These are phyloP conservation scores for Russula earlei DNA, from an alignment of 768 basidiomycete species.

Conservation along the genomic window DNA sequence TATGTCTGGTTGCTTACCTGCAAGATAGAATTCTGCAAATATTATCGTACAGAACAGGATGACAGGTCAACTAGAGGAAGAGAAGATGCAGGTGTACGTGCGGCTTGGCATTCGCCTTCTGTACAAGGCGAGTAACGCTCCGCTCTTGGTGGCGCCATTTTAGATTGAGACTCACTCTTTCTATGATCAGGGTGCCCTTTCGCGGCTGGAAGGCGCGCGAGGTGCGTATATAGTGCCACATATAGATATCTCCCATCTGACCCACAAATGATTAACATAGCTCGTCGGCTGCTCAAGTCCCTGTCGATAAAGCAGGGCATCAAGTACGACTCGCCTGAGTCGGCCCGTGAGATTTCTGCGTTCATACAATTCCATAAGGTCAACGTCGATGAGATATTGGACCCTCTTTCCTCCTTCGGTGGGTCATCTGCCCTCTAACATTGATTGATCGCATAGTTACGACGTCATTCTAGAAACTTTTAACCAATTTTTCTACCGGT, in stretches of 20 bases:
- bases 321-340: slow-evolving; percentile 86
- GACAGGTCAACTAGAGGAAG: slow-evolving; percentile 89
- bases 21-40: slow-evolving; percentile 81
- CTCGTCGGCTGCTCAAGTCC: slow-evolving; percentile 76
- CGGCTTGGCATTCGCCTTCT: slow-evolving; percentile 84
- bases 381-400: slow-evolving; percentile 70
- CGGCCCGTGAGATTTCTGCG: slow-evolving; percentile 69
- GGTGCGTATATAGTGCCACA: slow-evolving; percentile 37
- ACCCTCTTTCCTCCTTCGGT: slow-evolving; percentile 82
- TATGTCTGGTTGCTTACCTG: background rate
- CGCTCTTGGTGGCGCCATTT: background rate
- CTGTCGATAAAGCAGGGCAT: slow-evolving; percentile 88
- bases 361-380: slow-evolving; percentile 91
- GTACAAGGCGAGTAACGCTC: slow-evolving; percentile 51
- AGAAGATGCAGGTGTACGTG: slow-evolving; percentile 97
- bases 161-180: background rate
- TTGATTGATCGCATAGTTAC: background rate
- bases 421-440: slow-evolving; percentile 21
- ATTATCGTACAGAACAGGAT: slow-evolving; percentile 93
- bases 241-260: background rate
- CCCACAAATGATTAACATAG: slow-evolving; percentile 28
- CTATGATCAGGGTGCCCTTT: slow-evolving; percentile 57
- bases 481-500: slow-evolving; percentile 87
- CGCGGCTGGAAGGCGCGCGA: slow-evolving; percentile 80
- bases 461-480: slow-evolving; percentile 55